Percentiles rank a stretch among this genome's conserved stretches.
Evolutionary conservation across 2,329 filamentous ascomycete genomes (phyloP).

Genomic region (Aspergillus intermedius): DNA sequence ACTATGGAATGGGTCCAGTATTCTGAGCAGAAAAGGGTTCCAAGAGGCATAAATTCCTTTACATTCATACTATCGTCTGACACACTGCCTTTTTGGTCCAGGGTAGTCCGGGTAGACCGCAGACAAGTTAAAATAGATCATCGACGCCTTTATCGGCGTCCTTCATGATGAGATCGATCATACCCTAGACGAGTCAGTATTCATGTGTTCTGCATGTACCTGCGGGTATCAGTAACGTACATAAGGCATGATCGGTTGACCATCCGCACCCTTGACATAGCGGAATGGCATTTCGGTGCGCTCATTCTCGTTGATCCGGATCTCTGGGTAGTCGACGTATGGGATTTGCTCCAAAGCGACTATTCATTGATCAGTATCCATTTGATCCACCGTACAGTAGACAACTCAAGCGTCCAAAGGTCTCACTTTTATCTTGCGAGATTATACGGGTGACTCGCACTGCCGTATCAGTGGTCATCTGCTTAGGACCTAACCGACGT

Average conservation of each 20-base stretch:
- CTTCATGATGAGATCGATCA: slow-evolving; percentile 87
- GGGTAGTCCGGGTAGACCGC: too few relatives aligned
- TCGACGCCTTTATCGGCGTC: slow-evolving; percentile 89
- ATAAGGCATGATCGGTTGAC: slow-evolving; percentile 83
- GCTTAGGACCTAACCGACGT: slow-evolving; percentile 78
- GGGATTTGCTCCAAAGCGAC: slow-evolving; percentile 70
- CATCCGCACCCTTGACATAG: slow-evolving; percentile 71
- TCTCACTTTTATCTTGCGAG: slow-evolving; percentile 68
- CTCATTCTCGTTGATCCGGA: slow-evolving; percentile 85
- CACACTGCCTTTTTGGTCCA: too few relatives aligned
- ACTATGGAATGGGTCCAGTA: neutral
- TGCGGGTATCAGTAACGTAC: slow-evolving; percentile 46
- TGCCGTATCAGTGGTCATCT: slow-evolving; percentile 98
- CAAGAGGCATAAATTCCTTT: too few relatives aligned
- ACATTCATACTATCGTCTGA: too few relatives aligned
- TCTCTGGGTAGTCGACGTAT: slow-evolving; percentile 82
- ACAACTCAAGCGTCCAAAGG: neutral
- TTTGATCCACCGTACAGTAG: too few relatives aligned
- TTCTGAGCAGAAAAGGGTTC: too few relatives aligned
- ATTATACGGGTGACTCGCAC: slow-evolving; percentile 89
- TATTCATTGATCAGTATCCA: slow-evolving; percentile 29
- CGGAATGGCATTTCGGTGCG: slow-evolving; percentile 97
- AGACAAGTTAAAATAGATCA: slow-evolving; percentile 61
- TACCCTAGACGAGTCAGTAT: slow-evolving; percentile 56
- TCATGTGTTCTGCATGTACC: slow-evolving; percentile 8